Conservation (phyloP, 208 protist species). For the Trypanosoma caninum region DNA sequence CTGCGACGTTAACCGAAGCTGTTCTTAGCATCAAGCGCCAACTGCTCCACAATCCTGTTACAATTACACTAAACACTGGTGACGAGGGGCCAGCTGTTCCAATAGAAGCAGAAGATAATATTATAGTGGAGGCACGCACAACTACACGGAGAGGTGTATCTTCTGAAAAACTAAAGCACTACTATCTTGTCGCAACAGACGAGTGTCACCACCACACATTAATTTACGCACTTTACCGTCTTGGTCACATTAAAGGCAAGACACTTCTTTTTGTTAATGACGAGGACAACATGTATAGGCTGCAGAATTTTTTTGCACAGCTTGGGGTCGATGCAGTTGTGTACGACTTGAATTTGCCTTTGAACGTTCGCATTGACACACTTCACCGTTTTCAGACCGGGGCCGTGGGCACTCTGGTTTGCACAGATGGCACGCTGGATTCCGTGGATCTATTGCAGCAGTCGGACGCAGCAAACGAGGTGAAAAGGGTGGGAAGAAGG, state of each 20-base stretch:
- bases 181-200: constrained; percentile 87
- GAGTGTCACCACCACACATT: constrained; percentile 93
- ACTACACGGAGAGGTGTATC: constrained; percentile 33
- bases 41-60: constrained; percentile 92
- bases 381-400: constrained; percentile 95
- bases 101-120: constrained; percentile 25
- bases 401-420: constrained; percentile 94
- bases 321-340: constrained; percentile 91
- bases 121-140: constrained; percentile 72
- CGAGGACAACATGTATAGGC: constrained; percentile 91
- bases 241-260: constrained; percentile 93
- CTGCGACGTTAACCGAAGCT: constrained; percentile 92
- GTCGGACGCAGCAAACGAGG: constrained; percentile 5
- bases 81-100: constrained; percentile 47
- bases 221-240: constrained; percentile 93
- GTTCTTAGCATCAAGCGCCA: constrained; percentile 92
- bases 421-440: constrained; percentile 92
- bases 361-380: constrained; percentile 94
- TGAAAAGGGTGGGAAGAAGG: constrained; percentile 3
- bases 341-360: constrained; percentile 94
- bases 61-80: constrained; percentile 83
- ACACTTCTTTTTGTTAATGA: constrained; percentile 96
- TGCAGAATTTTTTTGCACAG: constrained; percentile 96
- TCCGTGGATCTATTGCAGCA: constrained; percentile 65
- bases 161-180: constrained; percentile 67